These are phyloP conservation scores for Clarireedia sp. DNA, from an alignment of 2,329 filamentous ascomycete genomes.

Conservation along the genomic window DNA sequence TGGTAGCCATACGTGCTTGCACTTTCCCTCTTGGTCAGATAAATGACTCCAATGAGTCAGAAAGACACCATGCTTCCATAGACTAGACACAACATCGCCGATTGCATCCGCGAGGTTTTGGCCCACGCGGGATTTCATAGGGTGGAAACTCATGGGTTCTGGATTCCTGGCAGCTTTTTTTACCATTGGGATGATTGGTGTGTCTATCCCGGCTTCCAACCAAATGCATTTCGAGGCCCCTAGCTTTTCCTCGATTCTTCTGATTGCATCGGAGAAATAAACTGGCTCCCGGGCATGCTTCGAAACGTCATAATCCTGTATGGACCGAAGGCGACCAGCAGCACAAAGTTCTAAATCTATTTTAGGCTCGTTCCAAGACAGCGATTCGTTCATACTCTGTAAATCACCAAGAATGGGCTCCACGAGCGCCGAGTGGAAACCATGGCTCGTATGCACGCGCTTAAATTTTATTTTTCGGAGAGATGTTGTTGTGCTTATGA, in stretches of 20 bases:
- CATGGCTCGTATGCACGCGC: slow-evolving; percentile 24
- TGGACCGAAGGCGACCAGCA: not conserved
- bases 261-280: slow-evolving; percentile 25
- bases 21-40: not conserved
- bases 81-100: not conserved
- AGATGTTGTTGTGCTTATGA: slow-evolving; percentile 12
- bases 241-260: slow-evolving; percentile 19
- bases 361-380: slow-evolving; percentile 19
- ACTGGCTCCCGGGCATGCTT: slow-evolving; percentile 27
- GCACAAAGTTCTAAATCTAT: slow-evolving; percentile 8
- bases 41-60: not conserved
- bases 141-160: not conserved
- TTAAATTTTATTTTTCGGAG: slow-evolving; percentile 14
- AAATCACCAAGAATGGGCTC: slow-evolving; percentile 20
- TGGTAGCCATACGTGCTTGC: slow-evolving; percentile 16
- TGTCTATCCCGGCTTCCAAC: slow-evolving; percentile 30
- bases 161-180: not conserved
- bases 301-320: not conserved
- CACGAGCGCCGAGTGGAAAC: slow-evolving; percentile 26
- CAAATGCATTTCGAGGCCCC: slow-evolving; percentile 18
- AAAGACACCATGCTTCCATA: not conserved
- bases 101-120: not conserved
- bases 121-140: not conserved
- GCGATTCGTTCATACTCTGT: slow-evolving; percentile 16
- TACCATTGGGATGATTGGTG: slow-evolving; percentile 30